Conservation (phyloP, 2,329 filamentous ascomycete species). For the Aschersonia sp. region DNA sequence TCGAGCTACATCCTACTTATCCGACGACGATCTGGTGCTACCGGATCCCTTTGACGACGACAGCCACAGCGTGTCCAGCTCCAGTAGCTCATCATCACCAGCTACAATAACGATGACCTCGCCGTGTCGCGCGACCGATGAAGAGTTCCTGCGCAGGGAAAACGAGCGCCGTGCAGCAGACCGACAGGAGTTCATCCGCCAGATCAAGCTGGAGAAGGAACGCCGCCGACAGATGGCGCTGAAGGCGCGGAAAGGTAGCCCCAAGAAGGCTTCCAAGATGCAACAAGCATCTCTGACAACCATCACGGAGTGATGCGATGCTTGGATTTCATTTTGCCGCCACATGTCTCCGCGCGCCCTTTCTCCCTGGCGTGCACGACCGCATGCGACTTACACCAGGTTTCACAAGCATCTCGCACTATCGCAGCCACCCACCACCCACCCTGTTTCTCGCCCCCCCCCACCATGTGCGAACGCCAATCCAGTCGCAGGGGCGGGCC, state of each 20-base stretch:
- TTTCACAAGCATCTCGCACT: too few species aligned
- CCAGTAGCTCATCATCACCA: conserved; percentile 24
- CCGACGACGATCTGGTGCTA: conserved; percentile 49
- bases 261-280: conserved; percentile 35
- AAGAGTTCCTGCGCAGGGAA: conserved; percentile 34
- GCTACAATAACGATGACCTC: conserved; percentile 8
- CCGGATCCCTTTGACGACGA: conserved; percentile 36
- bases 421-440: too few species aligned
- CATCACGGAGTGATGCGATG: conserved; percentile 31
- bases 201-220: conserved; percentile 40
- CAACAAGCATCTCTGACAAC: conserved; percentile 36
- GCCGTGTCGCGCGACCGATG: conserved; percentile 24
- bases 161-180: conserved; percentile 30
- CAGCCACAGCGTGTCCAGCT: conserved; percentile 29
- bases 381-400: too few species aligned
- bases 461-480: too few species aligned
- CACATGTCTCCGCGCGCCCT: background rate
- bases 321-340: background rate
- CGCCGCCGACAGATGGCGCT: conserved; percentile 26
- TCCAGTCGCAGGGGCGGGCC: too few species aligned
- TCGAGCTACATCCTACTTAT: conserved; percentile 41
- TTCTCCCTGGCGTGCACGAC: too few species aligned
- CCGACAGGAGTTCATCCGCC: conserved; percentile 37
- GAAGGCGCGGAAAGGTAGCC: conserved; percentile 18
- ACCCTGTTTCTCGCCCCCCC: too few species aligned